These are phyloP conservation scores for Turritis glabra DNA, from an alignment of 345 rosid species.

Conservation along the genomic window DNA sequence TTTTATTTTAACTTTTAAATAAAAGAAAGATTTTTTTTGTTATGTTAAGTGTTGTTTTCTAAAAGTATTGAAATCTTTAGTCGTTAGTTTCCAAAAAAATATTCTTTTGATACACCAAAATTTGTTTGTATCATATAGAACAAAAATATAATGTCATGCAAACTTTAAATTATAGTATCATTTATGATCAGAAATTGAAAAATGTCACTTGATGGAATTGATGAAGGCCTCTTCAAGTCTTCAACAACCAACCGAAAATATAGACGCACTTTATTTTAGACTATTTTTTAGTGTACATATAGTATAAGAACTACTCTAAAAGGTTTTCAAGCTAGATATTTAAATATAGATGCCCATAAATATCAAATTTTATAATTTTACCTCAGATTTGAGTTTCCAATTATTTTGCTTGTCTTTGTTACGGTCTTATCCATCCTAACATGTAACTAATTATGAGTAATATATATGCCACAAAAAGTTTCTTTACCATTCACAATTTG, in stretches of 20 bases:
- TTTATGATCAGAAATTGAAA: conserved; percentile 5
- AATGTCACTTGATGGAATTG: conserved; percentile 28
- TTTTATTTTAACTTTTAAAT: too few species aligned
- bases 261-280: neutral
- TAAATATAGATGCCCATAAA: neutral
- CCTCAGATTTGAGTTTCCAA: neutral
- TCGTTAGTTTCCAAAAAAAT: too few species aligned
- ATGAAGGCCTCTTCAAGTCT: conserved; percentile 35
- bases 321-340: neutral
- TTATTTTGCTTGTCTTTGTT: neutral
- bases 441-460: neutral
- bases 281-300: neutral
- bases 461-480: neutral
- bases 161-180: neutral
- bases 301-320: neutral
- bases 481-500: neutral
- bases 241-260: conserved; percentile 34
- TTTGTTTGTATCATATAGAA: neutral
- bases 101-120: neutral
- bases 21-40: too few species aligned
- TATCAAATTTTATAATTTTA: neutral
- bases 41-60: too few species aligned
- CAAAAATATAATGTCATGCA: neutral
- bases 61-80: too few species aligned
- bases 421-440: neutral